A percentile compares a stretch with the other conserved stretches of the same genome.
These are phyloP conservation scores for Trichophyton rubrum DNA, from an alignment of 2,329 filamentous ascomycete species.

Conservation along the genomic window DNA sequence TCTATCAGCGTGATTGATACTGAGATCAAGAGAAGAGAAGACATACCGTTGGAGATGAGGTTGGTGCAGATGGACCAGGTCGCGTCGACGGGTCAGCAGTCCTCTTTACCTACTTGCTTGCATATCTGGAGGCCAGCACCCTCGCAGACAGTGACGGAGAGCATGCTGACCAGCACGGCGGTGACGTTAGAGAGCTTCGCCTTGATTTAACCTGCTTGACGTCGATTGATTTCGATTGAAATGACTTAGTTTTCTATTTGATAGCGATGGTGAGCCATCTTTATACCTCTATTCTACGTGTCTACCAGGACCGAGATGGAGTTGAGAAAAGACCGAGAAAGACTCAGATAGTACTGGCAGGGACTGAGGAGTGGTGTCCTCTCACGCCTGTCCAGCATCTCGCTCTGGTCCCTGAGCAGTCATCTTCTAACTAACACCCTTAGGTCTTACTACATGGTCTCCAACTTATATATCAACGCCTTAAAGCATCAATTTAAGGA, in stretches of 20 bases:
- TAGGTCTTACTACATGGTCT: too few species aligned
- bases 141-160: neutral
- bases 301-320: too few species aligned
- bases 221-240: neutral
- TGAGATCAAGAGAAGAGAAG: too few species aligned
- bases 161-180: neutral
- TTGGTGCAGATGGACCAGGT: neutral
- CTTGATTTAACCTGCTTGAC: neutral
- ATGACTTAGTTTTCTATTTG: neutral
- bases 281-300: too few species aligned
- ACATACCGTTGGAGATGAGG: neutral
- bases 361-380: too few species aligned
- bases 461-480: neutral
- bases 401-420: neutral
- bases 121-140: neutral
- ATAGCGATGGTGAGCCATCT: neutral
- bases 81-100: neutral
- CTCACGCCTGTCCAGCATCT: too few species aligned
- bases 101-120: neutral
- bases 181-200: neutral
- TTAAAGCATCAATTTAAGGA: neutral
- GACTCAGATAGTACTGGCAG: too few species aligned
- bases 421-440: too few species aligned
- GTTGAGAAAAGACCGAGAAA: too few species aligned
- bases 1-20: neutral